Evolutionary conservation across 1,284 basidiomycete genomes (phyloP).

Genomic region (Melampsora americana): DNA sequence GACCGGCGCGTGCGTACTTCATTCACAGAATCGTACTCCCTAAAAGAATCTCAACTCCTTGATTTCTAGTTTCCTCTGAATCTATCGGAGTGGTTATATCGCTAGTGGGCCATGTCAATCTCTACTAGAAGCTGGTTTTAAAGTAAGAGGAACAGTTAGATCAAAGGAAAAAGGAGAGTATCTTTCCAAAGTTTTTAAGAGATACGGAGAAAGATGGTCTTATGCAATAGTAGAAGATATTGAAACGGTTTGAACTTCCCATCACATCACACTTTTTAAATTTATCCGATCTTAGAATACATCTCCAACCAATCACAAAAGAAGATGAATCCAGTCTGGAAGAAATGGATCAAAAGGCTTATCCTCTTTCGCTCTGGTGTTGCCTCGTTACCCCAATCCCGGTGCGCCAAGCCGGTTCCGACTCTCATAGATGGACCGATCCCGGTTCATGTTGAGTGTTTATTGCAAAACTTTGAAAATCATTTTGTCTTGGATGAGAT

Average conservation of each 20-base stretch:
- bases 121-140: conserved; percentile 52
- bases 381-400: too few relatives aligned
- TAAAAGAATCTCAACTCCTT: background rate
- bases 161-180: conserved; percentile 55
- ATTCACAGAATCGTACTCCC: background rate
- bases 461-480: too few relatives aligned
- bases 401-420: too few relatives aligned
- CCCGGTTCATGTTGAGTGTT: too few relatives aligned
- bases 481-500: too few relatives aligned
- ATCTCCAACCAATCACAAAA: too few relatives aligned
- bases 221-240: conserved; percentile 55
- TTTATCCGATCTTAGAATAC: background rate
- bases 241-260: conserved; percentile 49
- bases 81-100: conserved; percentile 48
- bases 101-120: conserved; percentile 51
- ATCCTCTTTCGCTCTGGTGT: too few relatives aligned
- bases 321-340: too few relatives aligned
- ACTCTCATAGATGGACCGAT: too few relatives aligned
- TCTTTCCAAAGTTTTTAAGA: conserved; percentile 52
- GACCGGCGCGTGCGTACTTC: background rate
- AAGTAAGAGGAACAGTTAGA: conserved; percentile 56
- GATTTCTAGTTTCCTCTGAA: background rate
- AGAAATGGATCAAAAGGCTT: too few relatives aligned
- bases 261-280: background rate
- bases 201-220: conserved; percentile 48